Evolutionary conservation across 805 yeast species (phyloP).

Genomic region (Ogataea nitratoaversa): DNA sequence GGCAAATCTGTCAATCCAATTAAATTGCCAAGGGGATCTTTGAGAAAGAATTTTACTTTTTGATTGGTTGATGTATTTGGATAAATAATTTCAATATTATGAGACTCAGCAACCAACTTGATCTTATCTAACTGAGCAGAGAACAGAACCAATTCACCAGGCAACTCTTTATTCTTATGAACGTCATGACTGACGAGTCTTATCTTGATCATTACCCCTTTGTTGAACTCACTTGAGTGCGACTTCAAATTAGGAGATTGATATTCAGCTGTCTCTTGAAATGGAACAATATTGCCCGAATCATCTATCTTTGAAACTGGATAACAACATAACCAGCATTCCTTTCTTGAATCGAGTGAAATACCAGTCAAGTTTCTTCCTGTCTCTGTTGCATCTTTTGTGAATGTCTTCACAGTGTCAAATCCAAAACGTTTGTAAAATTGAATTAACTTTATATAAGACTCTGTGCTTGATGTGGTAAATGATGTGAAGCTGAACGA

Average conservation of each 20-base stretch:
- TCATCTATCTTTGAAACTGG: conserved; percentile 36
- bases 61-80: conserved; percentile 6
- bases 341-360: conserved; percentile 61
- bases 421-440: conserved; percentile 65
- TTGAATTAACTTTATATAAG: conserved; percentile 43
- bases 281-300: conserved; percentile 24
- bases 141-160: conserved; percentile 38
- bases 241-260: conserved; percentile 16
- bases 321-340: conserved; percentile 69
- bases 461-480: conserved; percentile 46
- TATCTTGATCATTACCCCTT: conserved; percentile 46
- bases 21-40: conserved; percentile 64
- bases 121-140: conserved; percentile 33
- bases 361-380: conserved; percentile 44
- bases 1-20: conserved; percentile 51
- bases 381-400: conserved; percentile 43
- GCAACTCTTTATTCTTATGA: conserved; percentile 29
- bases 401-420: conserved; percentile 52
- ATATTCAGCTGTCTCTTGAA: conserved; percentile 34
- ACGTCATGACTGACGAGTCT: conserved; percentile 38
- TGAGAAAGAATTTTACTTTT: conserved; percentile 31
- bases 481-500: conserved; percentile 55
- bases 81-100: conserved; percentile 17
- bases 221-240: conserved; percentile 14
- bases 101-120: conserved; percentile 15